These are phyloP conservation scores for Zoysia matrella DNA, from an alignment of 202 grass and related monocot species.

Conservation along the genomic window DNA sequence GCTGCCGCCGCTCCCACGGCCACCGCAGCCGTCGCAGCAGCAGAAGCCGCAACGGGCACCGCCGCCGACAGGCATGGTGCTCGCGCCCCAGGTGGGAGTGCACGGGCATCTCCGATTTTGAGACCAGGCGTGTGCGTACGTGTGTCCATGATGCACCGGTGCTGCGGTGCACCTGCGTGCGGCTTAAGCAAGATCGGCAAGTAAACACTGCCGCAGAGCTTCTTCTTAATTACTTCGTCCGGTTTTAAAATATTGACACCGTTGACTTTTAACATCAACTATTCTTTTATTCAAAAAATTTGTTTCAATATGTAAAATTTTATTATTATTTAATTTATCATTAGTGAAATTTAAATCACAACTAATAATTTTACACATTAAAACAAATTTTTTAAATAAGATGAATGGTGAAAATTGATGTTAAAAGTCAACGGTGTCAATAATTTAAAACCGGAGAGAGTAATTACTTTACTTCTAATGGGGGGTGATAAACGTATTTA, in stretches of 20 bases:
- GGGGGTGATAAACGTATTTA: conserved; percentile 2
- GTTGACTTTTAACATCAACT: too few species aligned
- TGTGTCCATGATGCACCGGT: neutral
- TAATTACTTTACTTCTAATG: conserved; percentile 23
- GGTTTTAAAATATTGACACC: too few species aligned
- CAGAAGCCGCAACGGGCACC: conserved; percentile 8
- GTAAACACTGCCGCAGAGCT: conserved; percentile 19
- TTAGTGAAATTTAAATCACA: too few species aligned
- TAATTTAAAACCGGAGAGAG: too few species aligned
- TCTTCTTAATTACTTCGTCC: neutral
- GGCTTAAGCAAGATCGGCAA: conserved; percentile 5
- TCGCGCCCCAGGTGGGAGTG: conserved; percentile 31
- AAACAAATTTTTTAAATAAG: too few species aligned
- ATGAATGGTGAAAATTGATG: too few species aligned
- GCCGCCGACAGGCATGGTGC: conserved; percentile 38
- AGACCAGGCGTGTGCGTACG: neutral
- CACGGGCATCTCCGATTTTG: conserved; percentile 50
- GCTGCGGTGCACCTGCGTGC: conserved; percentile 24
- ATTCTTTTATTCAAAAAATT: too few species aligned
- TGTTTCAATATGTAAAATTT: too few species aligned
- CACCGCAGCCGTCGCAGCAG: neutral
- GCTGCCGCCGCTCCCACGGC: conserved; percentile 26
- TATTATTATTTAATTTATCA: too few species aligned
- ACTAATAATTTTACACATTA: too few species aligned
- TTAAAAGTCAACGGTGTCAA: too few species aligned